These are phyloP conservation scores for Pelomyxa schiedti DNA, from an alignment of 78 protist species.

Conservation along the genomic window DNA sequence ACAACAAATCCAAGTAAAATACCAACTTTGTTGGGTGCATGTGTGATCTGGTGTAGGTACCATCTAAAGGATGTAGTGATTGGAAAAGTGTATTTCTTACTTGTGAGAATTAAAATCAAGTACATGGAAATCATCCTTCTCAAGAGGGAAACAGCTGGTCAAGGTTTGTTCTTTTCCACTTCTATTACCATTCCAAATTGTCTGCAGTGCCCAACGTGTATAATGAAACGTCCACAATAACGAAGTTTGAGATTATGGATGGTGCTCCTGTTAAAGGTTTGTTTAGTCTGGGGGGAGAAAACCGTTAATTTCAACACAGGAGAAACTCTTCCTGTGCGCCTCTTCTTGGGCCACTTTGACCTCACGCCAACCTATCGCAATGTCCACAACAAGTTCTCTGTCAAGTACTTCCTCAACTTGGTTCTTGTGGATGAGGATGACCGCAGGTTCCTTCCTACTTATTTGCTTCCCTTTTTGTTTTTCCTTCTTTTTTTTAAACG, in stretches of 20 bases:
- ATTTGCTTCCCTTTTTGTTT: neutral
- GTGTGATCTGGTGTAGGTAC: no score
- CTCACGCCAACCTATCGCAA: conserved; percentile 87
- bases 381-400: conserved; percentile 83
- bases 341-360: conserved; percentile 79
- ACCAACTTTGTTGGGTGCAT: no score
- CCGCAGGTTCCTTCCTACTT: conserved; percentile 4
- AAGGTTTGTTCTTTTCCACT: conserved; percentile 11
- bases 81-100: conserved; percentile 82
- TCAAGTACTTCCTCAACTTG: conserved; percentile 70
- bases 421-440: conserved; percentile 73
- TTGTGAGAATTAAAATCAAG: conserved; percentile 72
- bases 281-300: neutral
- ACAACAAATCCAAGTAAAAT: conserved; percentile 78
- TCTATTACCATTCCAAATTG: neutral
- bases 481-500: neutral
- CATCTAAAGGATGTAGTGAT: conserved; percentile 82
- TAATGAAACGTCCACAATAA: conserved; percentile 72
- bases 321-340: conserved; percentile 90
- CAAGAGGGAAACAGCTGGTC: conserved; percentile 78
- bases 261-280: conserved; percentile 87
- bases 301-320: conserved; percentile 21
- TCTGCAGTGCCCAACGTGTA: conserved; percentile 36
- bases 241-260: conserved; percentile 97
- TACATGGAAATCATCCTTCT: conserved; percentile 86